These are phyloP conservation scores for Eucalyptus decipiens DNA, from an alignment of 345 rosid genomes.

Conservation along the genomic window DNA sequence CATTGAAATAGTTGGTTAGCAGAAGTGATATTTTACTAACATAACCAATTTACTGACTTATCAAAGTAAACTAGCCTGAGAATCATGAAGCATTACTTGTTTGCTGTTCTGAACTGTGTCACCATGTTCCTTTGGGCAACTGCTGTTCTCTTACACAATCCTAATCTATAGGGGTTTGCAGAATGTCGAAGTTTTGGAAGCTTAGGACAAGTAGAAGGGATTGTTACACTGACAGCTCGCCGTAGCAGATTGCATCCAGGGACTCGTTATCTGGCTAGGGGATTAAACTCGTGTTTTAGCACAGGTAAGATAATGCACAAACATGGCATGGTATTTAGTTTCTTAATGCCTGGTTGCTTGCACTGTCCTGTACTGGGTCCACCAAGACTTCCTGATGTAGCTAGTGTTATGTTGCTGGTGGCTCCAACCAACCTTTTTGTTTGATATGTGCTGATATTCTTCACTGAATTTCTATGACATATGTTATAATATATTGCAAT, in stretches of 20 bases:
- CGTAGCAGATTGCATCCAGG: slow-evolving; percentile 99
- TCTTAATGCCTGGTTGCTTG: neutral
- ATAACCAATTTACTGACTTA: neutral
- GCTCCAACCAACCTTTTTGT: neutral
- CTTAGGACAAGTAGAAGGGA: slow-evolving; percentile 83
- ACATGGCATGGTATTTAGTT: neutral
- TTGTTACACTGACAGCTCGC: slow-evolving; percentile 88
- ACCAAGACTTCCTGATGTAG: neutral
- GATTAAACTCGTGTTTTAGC: slow-evolving; percentile 94
- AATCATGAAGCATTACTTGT: neutral
- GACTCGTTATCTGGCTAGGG: slow-evolving; percentile 96
- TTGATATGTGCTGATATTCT: neutral
- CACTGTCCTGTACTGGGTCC: neutral
- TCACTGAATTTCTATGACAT: neutral
- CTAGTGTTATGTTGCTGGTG: neutral
- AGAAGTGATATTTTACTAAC: neutral
- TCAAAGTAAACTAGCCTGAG: neutral
- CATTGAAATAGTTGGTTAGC: neutral
- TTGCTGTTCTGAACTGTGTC: neutral
- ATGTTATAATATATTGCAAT: neutral
- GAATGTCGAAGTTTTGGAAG: slow-evolving; percentile 88
- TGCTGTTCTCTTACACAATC: slow-evolving; percentile 40
- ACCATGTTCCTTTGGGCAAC: neutral
- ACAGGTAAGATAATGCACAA: slow-evolving; percentile 47
- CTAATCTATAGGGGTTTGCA: slow-evolving; percentile 95